Evolutionary conservation across 2,329 filamentous ascomycete species (phyloP).

Genomic region (Fusarium begoniae): DNA sequence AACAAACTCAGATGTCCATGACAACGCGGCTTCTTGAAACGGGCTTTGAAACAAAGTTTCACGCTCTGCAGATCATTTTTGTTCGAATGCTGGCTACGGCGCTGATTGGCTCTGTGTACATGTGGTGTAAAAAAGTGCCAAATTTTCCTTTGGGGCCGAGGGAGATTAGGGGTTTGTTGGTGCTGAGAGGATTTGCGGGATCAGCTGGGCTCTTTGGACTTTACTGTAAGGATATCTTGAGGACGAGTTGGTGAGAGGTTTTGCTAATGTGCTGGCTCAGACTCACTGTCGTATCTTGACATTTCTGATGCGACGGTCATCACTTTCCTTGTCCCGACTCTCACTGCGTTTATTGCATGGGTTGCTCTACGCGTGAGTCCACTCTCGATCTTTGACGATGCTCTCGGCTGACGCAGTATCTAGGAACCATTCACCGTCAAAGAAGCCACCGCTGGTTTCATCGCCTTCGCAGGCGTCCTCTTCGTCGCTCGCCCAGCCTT

Average conservation of each 20-base stretch:
- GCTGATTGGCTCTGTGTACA: conserved; percentile 50
- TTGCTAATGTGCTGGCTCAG: too few relatives aligned
- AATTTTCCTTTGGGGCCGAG: conserved; percentile 72
- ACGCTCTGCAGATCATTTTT: conserved; percentile 55
- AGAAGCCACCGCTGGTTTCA: conserved; percentile 73
- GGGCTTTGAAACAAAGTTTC: conserved; percentile 48
- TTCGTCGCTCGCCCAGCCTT: conserved; percentile 77
- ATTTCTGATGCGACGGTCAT: conserved; percentile 83
- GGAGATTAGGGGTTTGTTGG: conserved; percentile 69
- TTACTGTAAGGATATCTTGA: conserved; percentile 46
- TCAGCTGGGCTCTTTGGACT: conserved; percentile 72
- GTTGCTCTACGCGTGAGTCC: conserved; percentile 49
- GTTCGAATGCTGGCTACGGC: conserved; percentile 53
- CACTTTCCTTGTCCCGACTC: conserved; percentile 78
- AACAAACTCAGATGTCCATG: conserved; percentile 50
- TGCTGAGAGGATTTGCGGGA: conserved; percentile 71
- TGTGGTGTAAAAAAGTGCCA: conserved; percentile 57
- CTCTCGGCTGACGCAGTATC: background rate
- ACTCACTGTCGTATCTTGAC: conserved; percentile 76
- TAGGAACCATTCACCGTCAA: conserved; percentile 76
- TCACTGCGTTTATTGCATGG: conserved; percentile 74
- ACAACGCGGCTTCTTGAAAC: conserved; percentile 50
- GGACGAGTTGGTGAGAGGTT: too few relatives aligned
- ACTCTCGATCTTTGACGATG: rapidly evolving
- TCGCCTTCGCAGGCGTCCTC: conserved; percentile 77